Conservation (phyloP, 768 basidiomycete species). For the Coprinopsis cinerea region DNA sequence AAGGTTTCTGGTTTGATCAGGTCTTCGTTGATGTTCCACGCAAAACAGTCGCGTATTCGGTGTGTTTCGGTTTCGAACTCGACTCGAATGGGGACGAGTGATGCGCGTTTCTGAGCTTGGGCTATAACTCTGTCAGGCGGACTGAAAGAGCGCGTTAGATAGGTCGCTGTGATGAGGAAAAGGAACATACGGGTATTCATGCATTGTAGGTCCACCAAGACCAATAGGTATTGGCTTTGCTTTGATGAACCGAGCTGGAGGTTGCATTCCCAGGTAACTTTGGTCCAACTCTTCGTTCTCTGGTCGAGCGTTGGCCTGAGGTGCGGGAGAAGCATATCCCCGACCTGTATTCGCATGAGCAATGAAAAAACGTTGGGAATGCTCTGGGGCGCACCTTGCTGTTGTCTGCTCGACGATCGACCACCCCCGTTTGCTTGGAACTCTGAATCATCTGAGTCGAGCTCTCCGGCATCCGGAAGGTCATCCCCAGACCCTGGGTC, state of each 20-base stretch:
- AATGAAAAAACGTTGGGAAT: no score
- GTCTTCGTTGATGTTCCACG: constrained; percentile 92
- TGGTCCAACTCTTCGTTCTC: constrained; percentile 70
- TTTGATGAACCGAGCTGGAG: constrained; percentile 74
- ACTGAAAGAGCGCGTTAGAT: constrained; percentile 31
- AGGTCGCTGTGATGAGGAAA: neutral
- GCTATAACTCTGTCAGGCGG: constrained; percentile 55
- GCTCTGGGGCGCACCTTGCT: constrained; percentile 32
- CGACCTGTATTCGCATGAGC: constrained; percentile 35
- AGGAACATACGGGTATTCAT: constrained; percentile 68
- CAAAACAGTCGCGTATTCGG: constrained; percentile 89
- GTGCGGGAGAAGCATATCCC: constrained; percentile 25
- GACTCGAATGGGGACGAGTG: constrained; percentile 87
- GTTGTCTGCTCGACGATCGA: constrained; percentile 49
- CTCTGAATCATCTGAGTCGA: constrained; percentile 83
- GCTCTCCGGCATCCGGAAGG: constrained; percentile 70
- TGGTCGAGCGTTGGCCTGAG: constrained; percentile 25
- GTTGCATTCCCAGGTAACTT: constrained; percentile 84
- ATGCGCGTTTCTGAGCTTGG: constrained; percentile 47
- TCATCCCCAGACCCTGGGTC: constrained; percentile 84
- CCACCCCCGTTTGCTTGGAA: constrained; percentile 62
- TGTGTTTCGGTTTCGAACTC: constrained; percentile 92
- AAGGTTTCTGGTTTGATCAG: constrained; percentile 82
- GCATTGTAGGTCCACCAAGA: constrained; percentile 41
- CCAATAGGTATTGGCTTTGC: constrained; percentile 35